Conservation (phyloP, 768 basidiomycete genomes). For the Scleroderma bovista region DNA sequence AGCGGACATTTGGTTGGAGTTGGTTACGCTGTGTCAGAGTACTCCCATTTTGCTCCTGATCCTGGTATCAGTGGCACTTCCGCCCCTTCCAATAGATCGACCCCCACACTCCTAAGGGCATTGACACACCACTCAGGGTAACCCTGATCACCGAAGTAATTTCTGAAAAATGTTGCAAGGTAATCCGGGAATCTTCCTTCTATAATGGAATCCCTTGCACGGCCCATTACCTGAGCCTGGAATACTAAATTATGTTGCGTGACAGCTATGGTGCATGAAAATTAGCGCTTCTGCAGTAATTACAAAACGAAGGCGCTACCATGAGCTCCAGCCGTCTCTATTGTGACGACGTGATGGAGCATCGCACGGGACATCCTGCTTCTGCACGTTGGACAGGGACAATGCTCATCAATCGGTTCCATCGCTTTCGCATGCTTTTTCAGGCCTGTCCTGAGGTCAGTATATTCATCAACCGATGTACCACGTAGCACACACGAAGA, state of each 20-base stretch:
- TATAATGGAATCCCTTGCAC: constrained; percentile 75
- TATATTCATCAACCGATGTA: neutral
- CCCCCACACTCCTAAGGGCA: constrained; percentile 75
- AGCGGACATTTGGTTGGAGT: neutral
- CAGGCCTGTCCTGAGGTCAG: constrained; percentile 32
- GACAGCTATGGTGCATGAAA: constrained; percentile 46
- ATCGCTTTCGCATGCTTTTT: constrained; percentile 68
- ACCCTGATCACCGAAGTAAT: constrained; percentile 70
- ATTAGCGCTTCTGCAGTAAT: constrained; percentile 13
- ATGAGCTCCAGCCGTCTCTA: constrained; percentile 84
- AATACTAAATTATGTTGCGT: constrained; percentile 83
- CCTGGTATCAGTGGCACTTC: constrained; percentile 51
- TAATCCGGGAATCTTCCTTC: constrained; percentile 75
- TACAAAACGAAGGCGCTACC: constrained; percentile 39
- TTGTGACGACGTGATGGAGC: constrained; percentile 68
- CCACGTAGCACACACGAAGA: constrained; percentile 44
- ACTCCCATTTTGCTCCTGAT: constrained; percentile 77
- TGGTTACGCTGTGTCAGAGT: constrained; percentile 39
- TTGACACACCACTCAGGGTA: constrained; percentile 90
- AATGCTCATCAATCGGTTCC: constrained; percentile 63
- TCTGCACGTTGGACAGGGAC: constrained; percentile 84
- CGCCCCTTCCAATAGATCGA: constrained; percentile 65
- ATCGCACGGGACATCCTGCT: constrained; percentile 64
- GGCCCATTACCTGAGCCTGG: constrained; percentile 85
- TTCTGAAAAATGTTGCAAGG: constrained; percentile 66